These are phyloP conservation scores for Vigna hirtella DNA, from an alignment of 306 rosid genomes.

Conservation along the genomic window DNA sequence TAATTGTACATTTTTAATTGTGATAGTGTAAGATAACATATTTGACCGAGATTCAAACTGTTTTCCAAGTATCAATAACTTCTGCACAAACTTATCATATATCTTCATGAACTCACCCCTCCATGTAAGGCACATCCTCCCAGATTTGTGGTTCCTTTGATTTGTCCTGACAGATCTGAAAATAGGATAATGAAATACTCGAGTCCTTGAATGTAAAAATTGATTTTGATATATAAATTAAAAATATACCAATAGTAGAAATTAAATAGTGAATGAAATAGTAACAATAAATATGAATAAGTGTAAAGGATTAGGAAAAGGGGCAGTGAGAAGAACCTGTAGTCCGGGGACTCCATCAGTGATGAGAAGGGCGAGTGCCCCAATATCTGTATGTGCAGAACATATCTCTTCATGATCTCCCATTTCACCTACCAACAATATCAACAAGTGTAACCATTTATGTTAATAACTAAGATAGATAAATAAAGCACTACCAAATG, in stretches of 20 bases:
- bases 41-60: background rate
- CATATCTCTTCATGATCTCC: background rate
- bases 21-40: background rate
- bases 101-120: constrained; percentile 23
- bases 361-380: background rate
- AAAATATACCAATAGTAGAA: too few species aligned
- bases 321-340: background rate
- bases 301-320: too few species aligned
- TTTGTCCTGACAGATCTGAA: constrained; percentile 11
- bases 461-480: too few species aligned
- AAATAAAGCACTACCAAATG: too few species aligned
- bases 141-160: background rate
- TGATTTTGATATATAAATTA: too few species aligned
- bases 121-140: background rate
- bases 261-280: too few species aligned
- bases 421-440: background rate
- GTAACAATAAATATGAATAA: too few species aligned
- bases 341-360: background rate
- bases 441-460: too few species aligned
- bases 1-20: background rate
- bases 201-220: background rate
- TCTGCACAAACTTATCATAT: background rate
- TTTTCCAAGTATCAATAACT: background rate
- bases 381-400: constrained; percentile 18
- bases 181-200: background rate